These are phyloP conservation scores for Stephania japonica DNA, from an alignment of 164 flowering plant species.

Conservation along the genomic window DNA sequence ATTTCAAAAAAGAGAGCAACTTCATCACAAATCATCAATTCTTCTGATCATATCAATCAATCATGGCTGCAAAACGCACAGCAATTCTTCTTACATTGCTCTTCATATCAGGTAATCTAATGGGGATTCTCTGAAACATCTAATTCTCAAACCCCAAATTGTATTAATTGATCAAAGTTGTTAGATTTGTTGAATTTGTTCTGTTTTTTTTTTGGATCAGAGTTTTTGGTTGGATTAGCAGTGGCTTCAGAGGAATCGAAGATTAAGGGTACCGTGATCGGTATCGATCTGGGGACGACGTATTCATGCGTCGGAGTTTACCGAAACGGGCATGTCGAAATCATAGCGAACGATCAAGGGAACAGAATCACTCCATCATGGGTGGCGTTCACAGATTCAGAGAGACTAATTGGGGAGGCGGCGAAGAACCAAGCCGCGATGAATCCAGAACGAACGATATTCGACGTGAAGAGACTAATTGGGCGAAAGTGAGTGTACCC, in stretches of 20 bases:
- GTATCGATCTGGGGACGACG: conserved; percentile 46
- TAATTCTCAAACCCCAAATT: background rate
- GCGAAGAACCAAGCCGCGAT: conserved; percentile 52
- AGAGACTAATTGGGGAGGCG: conserved; percentile 46
- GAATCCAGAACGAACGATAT: conserved; percentile 42
- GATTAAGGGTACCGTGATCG: conserved; percentile 39
- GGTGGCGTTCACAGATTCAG: conserved; percentile 45
- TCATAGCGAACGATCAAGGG: conserved; percentile 51
- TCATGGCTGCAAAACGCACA: background rate
- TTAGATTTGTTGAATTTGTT: background rate
- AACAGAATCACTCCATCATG: conserved; percentile 48
- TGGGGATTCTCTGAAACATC: background rate
- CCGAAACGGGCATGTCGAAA: conserved; percentile 31
- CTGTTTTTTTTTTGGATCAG: conserved; percentile 12
- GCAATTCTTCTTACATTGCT: background rate
- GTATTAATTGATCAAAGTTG: background rate
- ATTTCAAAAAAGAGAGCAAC: too few species aligned
- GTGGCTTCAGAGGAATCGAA: conserved; percentile 23
- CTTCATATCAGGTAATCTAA: background rate
- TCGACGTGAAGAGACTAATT: conserved; percentile 42
- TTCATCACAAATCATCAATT: too few species aligned
- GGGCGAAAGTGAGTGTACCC: conserved; percentile 39
- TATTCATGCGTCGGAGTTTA: conserved; percentile 46
- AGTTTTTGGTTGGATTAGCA: conserved; percentile 21
- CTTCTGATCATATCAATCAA: background rate